Evolutionary conservation across 2,329 filamentous ascomycete genomes (phyloP).

Genomic region (Cadophora sp.): DNA sequence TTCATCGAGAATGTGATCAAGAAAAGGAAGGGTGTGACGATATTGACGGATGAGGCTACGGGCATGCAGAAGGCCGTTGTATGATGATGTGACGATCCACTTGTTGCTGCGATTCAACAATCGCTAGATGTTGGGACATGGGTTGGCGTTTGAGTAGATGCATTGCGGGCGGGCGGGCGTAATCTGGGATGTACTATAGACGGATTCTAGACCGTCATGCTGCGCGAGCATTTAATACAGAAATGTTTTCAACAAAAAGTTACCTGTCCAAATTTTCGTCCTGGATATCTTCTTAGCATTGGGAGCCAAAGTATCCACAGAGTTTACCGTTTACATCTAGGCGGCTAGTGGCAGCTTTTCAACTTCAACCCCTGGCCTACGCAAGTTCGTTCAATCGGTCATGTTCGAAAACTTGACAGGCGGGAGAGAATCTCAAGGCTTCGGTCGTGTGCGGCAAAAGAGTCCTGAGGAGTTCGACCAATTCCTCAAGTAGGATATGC

Average conservation of each 20-base stretch:
- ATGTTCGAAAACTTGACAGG: too few relatives aligned
- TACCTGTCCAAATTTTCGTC: conserved; percentile 46
- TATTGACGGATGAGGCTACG: conserved; percentile 39
- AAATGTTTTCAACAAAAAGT: conserved; percentile 64
- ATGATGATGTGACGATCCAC: conserved; percentile 25
- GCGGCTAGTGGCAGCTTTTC: too few relatives aligned
- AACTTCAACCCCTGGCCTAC: too few relatives aligned
- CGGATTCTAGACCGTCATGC: not conserved
- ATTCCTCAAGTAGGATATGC: too few relatives aligned
- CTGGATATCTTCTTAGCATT: conserved; percentile 62
- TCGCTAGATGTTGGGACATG: not conserved
- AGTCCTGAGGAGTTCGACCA: too few relatives aligned
- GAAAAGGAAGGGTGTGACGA: conserved; percentile 43
- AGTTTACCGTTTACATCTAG: too few relatives aligned
- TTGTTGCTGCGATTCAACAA: conserved; percentile 23
- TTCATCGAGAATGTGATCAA: conserved; percentile 96
- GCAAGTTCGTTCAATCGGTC: too few relatives aligned
- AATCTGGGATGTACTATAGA: conserved; percentile 1
- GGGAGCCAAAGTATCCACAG: too few relatives aligned
- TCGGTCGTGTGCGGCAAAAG: too few relatives aligned
- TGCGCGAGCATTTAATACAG: not conserved
- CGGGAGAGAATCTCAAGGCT: too few relatives aligned
- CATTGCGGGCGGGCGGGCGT: conserved; percentile 29
- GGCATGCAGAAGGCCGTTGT: conserved; percentile 43
- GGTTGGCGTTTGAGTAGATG: conserved; percentile 14